Percentiles rank a stretch among this genome's conserved stretches.
Evolutionary conservation across 495 filamentous ascomycete genomes (phyloP).

Genomic region (Massariosphaeria phaeospora): DNA sequence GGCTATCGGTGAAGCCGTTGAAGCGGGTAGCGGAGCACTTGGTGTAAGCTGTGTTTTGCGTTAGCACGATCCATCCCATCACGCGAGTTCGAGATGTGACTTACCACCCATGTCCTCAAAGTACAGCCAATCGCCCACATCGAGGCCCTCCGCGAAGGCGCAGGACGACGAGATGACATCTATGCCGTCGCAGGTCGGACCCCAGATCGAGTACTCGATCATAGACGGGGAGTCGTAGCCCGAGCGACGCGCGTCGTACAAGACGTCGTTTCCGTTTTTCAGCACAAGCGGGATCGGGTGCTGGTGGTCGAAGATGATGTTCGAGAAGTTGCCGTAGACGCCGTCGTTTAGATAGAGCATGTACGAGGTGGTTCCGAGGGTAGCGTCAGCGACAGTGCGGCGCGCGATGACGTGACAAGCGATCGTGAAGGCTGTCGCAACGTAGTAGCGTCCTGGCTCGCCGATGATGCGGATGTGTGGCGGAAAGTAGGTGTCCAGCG

Average conservation of each 20-base stretch:
- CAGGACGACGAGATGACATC: slow-evolving; percentile 82
- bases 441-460: slow-evolving; percentile 94
- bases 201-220: slow-evolving; percentile 88
- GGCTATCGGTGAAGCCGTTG: slow-evolving; percentile 94
- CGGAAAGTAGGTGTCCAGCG: slow-evolving; percentile 84
- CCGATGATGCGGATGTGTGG: slow-evolving; percentile 82
- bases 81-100: slow-evolving; percentile 3
- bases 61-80: slow-evolving; percentile 24
- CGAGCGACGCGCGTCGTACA: slow-evolving; percentile 35
- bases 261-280: slow-evolving; percentile 51
- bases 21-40: slow-evolving; percentile 94
- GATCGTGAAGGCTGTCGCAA: slow-evolving; percentile 84
- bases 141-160: slow-evolving; percentile 63
- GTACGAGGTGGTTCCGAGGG: slow-evolving; percentile 59
- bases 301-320: slow-evolving; percentile 99
- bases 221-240: slow-evolving; percentile 30
- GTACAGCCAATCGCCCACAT: slow-evolving; percentile 95
- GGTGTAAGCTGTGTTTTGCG: slow-evolving; percentile 65
- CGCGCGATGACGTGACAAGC: slow-evolving; percentile 95
- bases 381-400: slow-evolving; percentile 67
- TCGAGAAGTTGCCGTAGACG: slow-evolving; percentile 95
- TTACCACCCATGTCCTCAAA: slow-evolving; percentile 88
- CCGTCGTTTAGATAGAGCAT: slow-evolving; percentile 98
- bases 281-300: slow-evolving; percentile 79
- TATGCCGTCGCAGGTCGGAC: slow-evolving; percentile 95